Conservation (phyloP, 2,329 filamentous ascomycete species). For the Ophiocordyceps robertsii region DNA sequence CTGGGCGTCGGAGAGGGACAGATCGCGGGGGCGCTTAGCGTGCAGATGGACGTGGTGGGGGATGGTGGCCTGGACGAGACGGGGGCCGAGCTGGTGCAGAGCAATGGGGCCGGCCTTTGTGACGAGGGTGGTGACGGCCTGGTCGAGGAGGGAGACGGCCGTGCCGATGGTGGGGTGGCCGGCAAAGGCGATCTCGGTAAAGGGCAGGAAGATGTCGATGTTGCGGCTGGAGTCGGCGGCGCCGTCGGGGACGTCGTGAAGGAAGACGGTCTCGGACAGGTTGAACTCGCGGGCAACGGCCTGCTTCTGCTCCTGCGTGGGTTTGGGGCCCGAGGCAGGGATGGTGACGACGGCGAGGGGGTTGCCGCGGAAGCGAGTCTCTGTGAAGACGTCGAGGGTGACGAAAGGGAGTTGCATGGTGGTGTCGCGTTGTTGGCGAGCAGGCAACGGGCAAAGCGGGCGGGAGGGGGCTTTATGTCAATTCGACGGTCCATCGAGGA, state of each 20-base stretch:
- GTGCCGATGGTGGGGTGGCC: constrained; percentile 49
- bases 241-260: constrained; percentile 31
- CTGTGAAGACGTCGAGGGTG: constrained; percentile 46
- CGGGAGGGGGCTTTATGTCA: too few relatives aligned
- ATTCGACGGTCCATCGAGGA: too few relatives aligned
- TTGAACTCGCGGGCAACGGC: constrained; percentile 49
- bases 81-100: constrained; percentile 22
- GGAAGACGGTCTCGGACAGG: constrained; percentile 49
- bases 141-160: constrained; percentile 31
- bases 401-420: constrained; percentile 30
- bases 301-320: constrained; percentile 42
- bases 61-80: constrained; percentile 46
- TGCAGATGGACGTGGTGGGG: constrained; percentile 57
- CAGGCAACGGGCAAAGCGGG: too few relatives aligned
- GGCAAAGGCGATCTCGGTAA: constrained; percentile 44
- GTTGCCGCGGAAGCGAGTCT: constrained; percentile 38
- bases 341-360: constrained; percentile 46
- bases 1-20: constrained; percentile 10
- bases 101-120: constrained; percentile 45
- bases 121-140: constrained; percentile 27
- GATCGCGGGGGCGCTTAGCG: constrained; percentile 20
- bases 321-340: constrained; percentile 22
- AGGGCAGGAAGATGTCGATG: constrained; percentile 46
- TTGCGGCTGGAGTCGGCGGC: constrained; percentile 18
- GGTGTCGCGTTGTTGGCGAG: background rate